Base-by-base conservation (phyloP, 2,329 filamentous ascomycete species). In the Exserohilum turcica region DNA sequence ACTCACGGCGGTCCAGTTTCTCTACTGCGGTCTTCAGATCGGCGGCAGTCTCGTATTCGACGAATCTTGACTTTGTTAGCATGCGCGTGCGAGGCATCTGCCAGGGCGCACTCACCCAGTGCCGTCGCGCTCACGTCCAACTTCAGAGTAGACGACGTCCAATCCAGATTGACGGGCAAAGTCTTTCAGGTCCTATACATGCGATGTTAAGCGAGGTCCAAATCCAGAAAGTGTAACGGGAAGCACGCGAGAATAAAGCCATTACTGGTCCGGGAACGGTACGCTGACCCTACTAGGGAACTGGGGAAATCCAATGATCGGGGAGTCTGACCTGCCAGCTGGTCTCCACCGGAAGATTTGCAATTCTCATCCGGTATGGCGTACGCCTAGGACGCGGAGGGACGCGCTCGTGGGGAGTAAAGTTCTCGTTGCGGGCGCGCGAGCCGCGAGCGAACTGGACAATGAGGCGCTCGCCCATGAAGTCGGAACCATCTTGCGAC, bases 291-390 rank as follows among this genome's bases (percentile, higher is more conserved):
- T 64, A 69, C 55, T 44, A 48, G 59, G 71, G 70, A 68, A 76
- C 57, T 50, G 59, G 63, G 56, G 54, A 76, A 75, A 81, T 83
- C 69, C 71, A 74, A 72, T 61, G 57, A 66, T 65, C 64, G 71
- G 84, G 81, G 81, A 77, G 81, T 90, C 94, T 94, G 89, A 99
- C 94, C 94, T 99, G 94, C 94, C 94, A 99, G 86, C 92, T 97
- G 84, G 94, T 99, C 84, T 97, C 93, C 80, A 86, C 87, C 76
- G 93, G 92, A 78, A 99, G 91, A 82, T 92, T 93, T 82, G 90
- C 90, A 74, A 99, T 95, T 78, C 93, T 89, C 94, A 99, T 97
- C 77, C 94, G 90, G 78, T 92, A 92, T 66, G 92, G 87, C 66
- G 94, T 99, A 77, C 94, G 92, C 74, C 94, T 89, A 63, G 94